A percentile compares a stretch with the other conserved stretches of the same genome.
Conservation (phyloP, 148 eudicot species). For the Amaranthus hypochondriacus region DNA sequence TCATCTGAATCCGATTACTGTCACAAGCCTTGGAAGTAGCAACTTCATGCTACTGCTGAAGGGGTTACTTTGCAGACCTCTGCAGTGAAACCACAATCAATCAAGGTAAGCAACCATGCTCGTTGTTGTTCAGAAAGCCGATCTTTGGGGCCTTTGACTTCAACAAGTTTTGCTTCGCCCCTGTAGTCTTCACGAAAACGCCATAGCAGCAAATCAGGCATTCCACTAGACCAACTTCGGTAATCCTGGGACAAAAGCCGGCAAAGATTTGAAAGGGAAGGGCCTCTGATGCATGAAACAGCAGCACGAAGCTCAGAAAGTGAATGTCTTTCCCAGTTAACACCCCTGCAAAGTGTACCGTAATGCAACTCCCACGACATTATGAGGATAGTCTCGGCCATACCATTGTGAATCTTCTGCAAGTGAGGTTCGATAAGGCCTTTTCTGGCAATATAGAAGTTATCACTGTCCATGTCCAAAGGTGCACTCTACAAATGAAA, state of each 20-base stretch:
- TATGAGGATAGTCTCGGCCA: constrained; percentile 75
- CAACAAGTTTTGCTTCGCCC: constrained; percentile 96
- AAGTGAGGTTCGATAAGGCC: constrained; percentile 54
- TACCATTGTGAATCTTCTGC: constrained; percentile 54
- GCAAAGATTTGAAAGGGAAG: constrained; percentile 63
- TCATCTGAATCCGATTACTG: no score
- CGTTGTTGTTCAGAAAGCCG: constrained; percentile 93
- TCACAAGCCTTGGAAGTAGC: not conserved
- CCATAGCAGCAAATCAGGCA: constrained; percentile 92
- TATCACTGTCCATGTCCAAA: constrained; percentile 70
- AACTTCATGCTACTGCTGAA: constrained; percentile 19
- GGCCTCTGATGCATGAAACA: constrained; percentile 75
- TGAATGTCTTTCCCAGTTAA: constrained; percentile 75
- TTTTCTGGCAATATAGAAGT: constrained; percentile 58
- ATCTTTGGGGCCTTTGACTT: constrained; percentile 92
- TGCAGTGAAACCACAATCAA: constrained; percentile 71
- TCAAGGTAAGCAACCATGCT: constrained; percentile 80
- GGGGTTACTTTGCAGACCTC: constrained; percentile 88
- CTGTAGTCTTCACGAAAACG: constrained; percentile 64
- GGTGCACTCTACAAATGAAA: constrained; percentile 68
- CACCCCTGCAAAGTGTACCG: constrained; percentile 81
- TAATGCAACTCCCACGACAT: constrained; percentile 72
- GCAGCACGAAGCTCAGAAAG: constrained; percentile 75
- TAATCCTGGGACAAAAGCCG: constrained; percentile 84
- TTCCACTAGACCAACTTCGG: constrained; percentile 87